Conservation (phyloP, 2,329 filamentous ascomycete genomes). For the Ilyonectria destructans region DNA sequence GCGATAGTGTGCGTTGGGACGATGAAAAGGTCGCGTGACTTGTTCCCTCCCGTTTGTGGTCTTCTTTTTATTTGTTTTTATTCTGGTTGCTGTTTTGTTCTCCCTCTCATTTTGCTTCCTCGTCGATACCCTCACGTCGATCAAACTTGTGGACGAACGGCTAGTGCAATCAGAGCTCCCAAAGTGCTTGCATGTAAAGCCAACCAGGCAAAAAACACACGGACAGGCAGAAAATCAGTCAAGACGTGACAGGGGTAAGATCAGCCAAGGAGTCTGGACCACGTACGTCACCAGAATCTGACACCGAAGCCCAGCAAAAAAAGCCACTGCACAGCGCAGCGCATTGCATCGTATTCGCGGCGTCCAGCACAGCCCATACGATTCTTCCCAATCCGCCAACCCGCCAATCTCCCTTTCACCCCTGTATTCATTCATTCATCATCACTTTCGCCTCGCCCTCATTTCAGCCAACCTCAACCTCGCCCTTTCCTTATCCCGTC, state of each 20-base stretch:
- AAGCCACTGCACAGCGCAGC: slow-evolving; percentile 12
- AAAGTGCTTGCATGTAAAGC: slow-evolving; percentile 40
- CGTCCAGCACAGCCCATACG: slow-evolving; percentile 10
- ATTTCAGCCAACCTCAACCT: background rate
- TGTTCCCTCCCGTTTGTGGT: slow-evolving; percentile 22
- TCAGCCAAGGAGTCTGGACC: slow-evolving; percentile 23
- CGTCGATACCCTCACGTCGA: background rate
- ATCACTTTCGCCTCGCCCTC: background rate
- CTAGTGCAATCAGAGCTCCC: background rate
- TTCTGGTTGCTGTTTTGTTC: background rate
- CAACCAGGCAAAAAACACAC: slow-evolving; percentile 2
- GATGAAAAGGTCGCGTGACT: slow-evolving; percentile 45
- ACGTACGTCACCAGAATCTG: slow-evolving; percentile 40
- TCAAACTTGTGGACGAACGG: background rate
- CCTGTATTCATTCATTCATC: background rate
- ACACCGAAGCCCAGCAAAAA: slow-evolving; percentile 21
- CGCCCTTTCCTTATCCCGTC: background rate
- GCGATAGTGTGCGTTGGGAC: slow-evolving; percentile 12
- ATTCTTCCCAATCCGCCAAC: slow-evolving; percentile 4
- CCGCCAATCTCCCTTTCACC: slow-evolving; percentile 1
- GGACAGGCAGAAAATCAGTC: background rate
- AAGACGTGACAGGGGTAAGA: slow-evolving; percentile 6
- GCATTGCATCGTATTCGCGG: slow-evolving; percentile 6
- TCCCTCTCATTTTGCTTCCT: slow-evolving; percentile 8
- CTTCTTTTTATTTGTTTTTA: slow-evolving; percentile 19